Percentiles rank a stretch among this genome's conserved stretches.
phyloP scores from a whole-genome alignment of 2,329 filamentous ascomycete species.

The Pseudocercospora fijiensis region DNA sequence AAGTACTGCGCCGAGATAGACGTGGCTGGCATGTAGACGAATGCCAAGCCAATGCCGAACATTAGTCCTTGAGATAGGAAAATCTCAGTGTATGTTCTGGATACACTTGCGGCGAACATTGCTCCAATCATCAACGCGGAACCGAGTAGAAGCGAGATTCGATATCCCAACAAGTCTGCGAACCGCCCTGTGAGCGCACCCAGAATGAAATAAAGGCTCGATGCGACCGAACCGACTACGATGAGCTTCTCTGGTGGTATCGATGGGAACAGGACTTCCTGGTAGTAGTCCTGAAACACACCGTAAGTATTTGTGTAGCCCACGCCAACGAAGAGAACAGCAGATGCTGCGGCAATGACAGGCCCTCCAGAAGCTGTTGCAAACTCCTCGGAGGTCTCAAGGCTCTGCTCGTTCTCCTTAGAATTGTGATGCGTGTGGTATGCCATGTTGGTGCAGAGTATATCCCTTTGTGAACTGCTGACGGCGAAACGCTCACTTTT shows the following conservation, averaged over 20 bases:
- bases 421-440: background rate
- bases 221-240: constrained; percentile 7
- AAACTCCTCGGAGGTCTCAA: too few species aligned
- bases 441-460: background rate
- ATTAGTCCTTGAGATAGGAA: constrained; percentile 9
- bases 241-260: constrained; percentile 6
- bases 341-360: constrained; percentile 3
- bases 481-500: background rate
- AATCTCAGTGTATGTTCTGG: constrained; percentile 2
- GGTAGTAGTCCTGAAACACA: constrained; percentile 5
- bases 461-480: background rate
- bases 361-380: background rate
- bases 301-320: constrained; percentile 10
- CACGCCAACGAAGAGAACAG: constrained; percentile 10
- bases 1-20: constrained; percentile 11
- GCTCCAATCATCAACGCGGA: constrained; percentile 1
- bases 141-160: constrained; percentile 1
- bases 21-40: constrained; percentile 11
- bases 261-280: background rate
- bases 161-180: constrained; percentile 11
- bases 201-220: constrained; percentile 9
- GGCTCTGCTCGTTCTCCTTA: background rate
- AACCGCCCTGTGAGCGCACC: constrained; percentile 10
- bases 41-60: constrained; percentile 7
- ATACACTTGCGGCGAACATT: constrained; percentile 8